Conservation (phyloP, 108 stramenopile genomes). For the Fragilaria crotonensis region DNA sequence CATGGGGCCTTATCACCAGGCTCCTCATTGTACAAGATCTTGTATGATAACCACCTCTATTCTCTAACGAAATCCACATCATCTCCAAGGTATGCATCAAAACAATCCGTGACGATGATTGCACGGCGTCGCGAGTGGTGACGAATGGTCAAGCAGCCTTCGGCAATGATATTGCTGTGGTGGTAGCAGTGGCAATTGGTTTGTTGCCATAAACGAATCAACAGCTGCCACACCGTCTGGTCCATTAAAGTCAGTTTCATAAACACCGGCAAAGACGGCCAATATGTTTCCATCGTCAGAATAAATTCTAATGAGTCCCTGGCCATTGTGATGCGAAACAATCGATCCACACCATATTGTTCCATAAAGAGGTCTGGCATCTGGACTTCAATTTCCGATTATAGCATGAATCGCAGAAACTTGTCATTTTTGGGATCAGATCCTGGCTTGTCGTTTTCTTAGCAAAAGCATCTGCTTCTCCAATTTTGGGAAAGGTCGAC, state of each 20-base stretch:
- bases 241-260: constrained; percentile 68
- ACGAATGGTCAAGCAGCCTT: no score
- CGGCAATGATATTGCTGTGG: no score
- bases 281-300: constrained; percentile 70
- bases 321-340: constrained; percentile 65
- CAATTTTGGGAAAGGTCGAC: constrained; percentile 55
- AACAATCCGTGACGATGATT: no score
- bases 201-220: constrained; percentile 48
- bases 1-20: no score
- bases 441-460: constrained; percentile 69
- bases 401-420: constrained; percentile 44
- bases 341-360: constrained; percentile 54
- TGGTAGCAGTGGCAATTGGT: no score
- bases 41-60: no score
- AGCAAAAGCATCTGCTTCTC: constrained; percentile 59
- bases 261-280: constrained; percentile 69
- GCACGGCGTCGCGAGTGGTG: no score
- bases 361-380: constrained; percentile 81
- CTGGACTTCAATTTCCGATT: constrained; percentile 76
- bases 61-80: no score
- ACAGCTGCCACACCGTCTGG: constrained; percentile 51
- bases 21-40: no score
- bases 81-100: no score
- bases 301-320: constrained; percentile 61
- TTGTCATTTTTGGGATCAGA: constrained; percentile 56